These are phyloP conservation scores for Quercus rubra DNA, from an alignment of 306 rosid species.

Conservation along the genomic window DNA sequence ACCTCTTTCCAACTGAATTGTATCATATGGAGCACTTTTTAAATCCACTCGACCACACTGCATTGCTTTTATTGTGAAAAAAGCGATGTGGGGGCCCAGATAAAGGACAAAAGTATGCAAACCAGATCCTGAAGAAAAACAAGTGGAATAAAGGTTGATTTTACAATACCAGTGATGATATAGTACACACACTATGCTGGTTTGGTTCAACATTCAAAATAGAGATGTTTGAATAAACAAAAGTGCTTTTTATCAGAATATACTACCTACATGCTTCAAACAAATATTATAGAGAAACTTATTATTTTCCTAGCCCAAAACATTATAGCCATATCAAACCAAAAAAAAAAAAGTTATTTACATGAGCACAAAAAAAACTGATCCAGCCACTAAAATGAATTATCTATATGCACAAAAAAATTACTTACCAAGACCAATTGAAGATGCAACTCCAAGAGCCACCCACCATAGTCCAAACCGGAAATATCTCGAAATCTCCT, in stretches of 20 bases:
- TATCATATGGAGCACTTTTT: slow-evolving; percentile 90
- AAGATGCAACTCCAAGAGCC: slow-evolving; percentile 94
- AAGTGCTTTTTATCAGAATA: too few relatives aligned
- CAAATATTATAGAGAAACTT: neutral
- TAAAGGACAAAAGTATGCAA: slow-evolving; percentile 97
- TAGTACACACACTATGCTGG: neutral
- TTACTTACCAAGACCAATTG: slow-evolving; percentile 93
- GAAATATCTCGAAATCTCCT: slow-evolving; percentile 73
- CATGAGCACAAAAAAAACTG: slow-evolving; percentile 22
- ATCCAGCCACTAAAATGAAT: slow-evolving; percentile 3
- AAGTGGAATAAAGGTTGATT: slow-evolving; percentile 1
- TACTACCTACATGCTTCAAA: neutral
- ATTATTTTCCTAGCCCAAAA: slow-evolving; percentile 12
- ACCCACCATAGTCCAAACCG: slow-evolving; percentile 92
- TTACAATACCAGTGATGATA: neutral
- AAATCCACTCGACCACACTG: slow-evolving; percentile 98
- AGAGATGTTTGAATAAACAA: neutral
- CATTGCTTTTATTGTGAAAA: slow-evolving; percentile 87
- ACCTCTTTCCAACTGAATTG: slow-evolving; percentile 75
- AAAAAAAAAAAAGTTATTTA: neutral
- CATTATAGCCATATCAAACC: slow-evolving; percentile 7
- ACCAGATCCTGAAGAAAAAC: slow-evolving; percentile 81
- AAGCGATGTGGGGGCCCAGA: slow-evolving; percentile 95
- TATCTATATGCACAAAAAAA: neutral
- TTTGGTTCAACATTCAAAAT: neutral